These are phyloP conservation scores for Persicaria tinctoria DNA, from an alignment of 148 eudicot genomes.

Conservation along the genomic window DNA sequence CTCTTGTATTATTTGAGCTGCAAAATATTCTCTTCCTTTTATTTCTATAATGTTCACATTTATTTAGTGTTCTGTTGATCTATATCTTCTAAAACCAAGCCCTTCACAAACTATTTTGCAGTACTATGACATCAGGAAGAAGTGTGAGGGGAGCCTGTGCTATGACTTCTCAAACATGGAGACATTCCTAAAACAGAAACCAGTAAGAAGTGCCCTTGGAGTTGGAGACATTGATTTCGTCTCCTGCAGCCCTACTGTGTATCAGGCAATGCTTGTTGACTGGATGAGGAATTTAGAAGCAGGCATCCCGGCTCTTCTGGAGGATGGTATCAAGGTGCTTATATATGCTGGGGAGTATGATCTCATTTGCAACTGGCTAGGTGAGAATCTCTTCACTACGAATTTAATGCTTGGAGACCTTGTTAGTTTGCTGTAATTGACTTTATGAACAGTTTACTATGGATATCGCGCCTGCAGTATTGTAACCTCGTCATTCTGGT, in stretches of 20 bases:
- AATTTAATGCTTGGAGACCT: no score
- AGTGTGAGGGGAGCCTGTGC: constrained; percentile 85
- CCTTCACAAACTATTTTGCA: constrained; percentile 25
- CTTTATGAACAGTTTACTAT: not conserved
- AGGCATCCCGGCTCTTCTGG: constrained; percentile 82
- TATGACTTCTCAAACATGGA: constrained; percentile 88
- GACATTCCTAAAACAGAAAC: constrained; percentile 49
- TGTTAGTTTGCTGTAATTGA: not conserved
- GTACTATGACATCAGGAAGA: constrained; percentile 84
- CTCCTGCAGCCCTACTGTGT: constrained; percentile 82
- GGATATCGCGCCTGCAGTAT: not conserved
- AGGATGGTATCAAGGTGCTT: constrained; percentile 73
- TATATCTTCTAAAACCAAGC: not conserved
- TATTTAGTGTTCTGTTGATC: no score
- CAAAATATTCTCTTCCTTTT: constrained; percentile 3
- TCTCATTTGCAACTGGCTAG: constrained; percentile 97
- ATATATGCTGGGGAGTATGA: constrained; percentile 94
- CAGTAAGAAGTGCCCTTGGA: constrained; percentile 62
- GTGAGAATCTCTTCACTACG: constrained; percentile 24
- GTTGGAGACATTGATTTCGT: constrained; percentile 78
- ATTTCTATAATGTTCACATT: not conserved
- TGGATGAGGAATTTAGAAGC: constrained; percentile 96
- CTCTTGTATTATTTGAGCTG: not conserved
- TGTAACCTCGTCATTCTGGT: not conserved
- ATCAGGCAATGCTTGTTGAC: constrained; percentile 76